Base-by-base conservation (phyloP, 2,329 filamentous ascomycete genomes). In the Penicillium hesseltinei region DNA sequence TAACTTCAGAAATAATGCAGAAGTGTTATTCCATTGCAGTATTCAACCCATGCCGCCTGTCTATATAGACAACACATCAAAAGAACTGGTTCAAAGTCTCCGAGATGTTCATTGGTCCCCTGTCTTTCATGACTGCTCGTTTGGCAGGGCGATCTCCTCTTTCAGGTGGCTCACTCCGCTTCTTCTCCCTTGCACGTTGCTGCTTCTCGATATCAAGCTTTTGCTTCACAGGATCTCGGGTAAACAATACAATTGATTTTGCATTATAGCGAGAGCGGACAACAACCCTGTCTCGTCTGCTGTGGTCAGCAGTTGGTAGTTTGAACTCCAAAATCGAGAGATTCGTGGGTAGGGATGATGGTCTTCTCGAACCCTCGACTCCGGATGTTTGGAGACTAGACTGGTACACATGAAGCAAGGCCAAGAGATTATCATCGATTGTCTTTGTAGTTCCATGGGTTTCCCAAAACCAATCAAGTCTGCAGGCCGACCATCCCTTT, bases 381-480 rank as follows among this genome's bases (percentile, higher is more conserved):
- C 11, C 43, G 2, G 40, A 15, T 13, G 21, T 31, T 19, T 29
- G 46, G 17, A 58, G 35, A 21, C 33, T 58, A 19, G 46, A 39
- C 42, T 58, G 10, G 36, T 58, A 58, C 19, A 55, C 46, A 42
- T 56, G 23, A 40, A 47, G 21, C 39, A 58, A 31, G 13, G 27
- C 21, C 33, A 44, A 23, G 19, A 58, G 39, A 38, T 48, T 11
- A 19, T 48, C 25, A 29, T 54, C 39, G 5, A 58, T 42, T 19
- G 40, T 40, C 21, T 51, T 48, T 19, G 27, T 15, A 13, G 42
- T 49, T 13, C 50, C 39, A 10, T 54, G 33, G 5, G 23, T 25
- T 7, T 47, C 43, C 57, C 57, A 48, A 29, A 43, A 43, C 55
- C 51, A 51, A 46, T 56, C 52, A 9, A 58, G 56, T 27, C 56